Conservation (phyloP, 495 filamentous ascomycete species). For the Bacidia rubella region DNA sequence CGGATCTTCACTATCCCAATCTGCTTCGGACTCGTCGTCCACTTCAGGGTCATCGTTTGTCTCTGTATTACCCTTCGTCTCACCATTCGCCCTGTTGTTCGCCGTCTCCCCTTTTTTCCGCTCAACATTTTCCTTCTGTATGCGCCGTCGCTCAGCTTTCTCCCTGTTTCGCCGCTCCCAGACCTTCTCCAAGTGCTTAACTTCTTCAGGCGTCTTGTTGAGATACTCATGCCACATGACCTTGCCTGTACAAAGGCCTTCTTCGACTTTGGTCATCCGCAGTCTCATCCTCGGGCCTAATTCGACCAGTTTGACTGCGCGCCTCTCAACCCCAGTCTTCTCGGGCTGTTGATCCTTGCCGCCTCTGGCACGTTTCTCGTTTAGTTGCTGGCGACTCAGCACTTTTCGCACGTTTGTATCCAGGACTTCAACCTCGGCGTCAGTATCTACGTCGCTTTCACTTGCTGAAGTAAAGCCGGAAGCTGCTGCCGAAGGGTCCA, state of each 20-base stretch:
- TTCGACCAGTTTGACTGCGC: constrained; percentile 81
- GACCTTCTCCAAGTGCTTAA: constrained; percentile 58
- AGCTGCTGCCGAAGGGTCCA: constrained; percentile 62
- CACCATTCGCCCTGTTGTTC: constrained; percentile 28
- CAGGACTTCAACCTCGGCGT: constrained; percentile 87
- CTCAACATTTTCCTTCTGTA: constrained; percentile 38
- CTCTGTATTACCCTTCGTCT: constrained; percentile 35
- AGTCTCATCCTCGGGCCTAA: constrained; percentile 82
- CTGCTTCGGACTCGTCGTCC: constrained; percentile 29
- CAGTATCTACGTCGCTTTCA: constrained; percentile 84
- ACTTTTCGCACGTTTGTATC: constrained; percentile 57
- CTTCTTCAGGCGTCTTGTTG: constrained; percentile 64
- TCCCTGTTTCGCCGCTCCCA: constrained; percentile 69
- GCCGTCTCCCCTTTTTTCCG: constrained; percentile 28
- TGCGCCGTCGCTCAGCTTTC: constrained; percentile 75
- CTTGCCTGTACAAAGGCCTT: constrained; percentile 79
- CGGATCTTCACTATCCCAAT: constrained; percentile 42
- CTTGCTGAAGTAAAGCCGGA: constrained; percentile 82
- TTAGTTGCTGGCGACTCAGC: constrained; percentile 48
- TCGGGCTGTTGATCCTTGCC: constrained; percentile 22
- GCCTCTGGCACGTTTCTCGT: constrained; percentile 36
- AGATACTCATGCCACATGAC: constrained; percentile 97
- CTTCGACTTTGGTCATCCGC: constrained; percentile 89
- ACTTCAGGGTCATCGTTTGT: constrained; percentile 39
- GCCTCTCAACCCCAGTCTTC: constrained; percentile 51